A percentile compares a stretch with the other conserved stretches of the same genome.
Evolutionary conservation across 1,284 basidiomycete species (phyloP).

Genomic region (Tylopilus orsonianus): DNA sequence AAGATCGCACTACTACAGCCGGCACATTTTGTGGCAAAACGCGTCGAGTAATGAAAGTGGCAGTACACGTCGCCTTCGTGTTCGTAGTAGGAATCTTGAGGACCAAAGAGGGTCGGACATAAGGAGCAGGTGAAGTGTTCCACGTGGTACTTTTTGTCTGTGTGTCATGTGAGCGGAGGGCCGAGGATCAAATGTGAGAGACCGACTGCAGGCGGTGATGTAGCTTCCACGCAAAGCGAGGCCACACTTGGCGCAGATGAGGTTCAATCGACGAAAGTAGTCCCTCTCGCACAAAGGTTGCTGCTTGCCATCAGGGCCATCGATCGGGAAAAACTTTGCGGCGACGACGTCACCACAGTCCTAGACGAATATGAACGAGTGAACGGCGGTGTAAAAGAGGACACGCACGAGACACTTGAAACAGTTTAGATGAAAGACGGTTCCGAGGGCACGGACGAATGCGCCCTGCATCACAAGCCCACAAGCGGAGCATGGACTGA

Average conservation of each 20-base stretch:
- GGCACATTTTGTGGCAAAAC: conserved; percentile 97
- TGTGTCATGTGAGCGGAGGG: conserved; percentile 19
- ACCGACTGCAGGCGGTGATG: conserved; percentile 98
- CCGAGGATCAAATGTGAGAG: conserved; percentile 1
- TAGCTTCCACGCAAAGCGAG: conserved; percentile 95
- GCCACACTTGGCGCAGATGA: conserved; percentile 96
- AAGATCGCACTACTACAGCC: conserved; percentile 98
- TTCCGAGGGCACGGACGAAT: conserved; percentile 93
- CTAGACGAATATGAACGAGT: conserved; percentile 42
- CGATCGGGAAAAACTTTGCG: conserved; percentile 98
- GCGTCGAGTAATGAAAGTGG: conserved; percentile 97
- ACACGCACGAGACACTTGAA: conserved; percentile 90
- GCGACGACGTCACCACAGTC: conserved; percentile 97
- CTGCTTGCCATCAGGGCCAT: conserved; percentile 81
- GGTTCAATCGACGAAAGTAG: conserved; percentile 93
- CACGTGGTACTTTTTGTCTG: conserved; percentile 98
- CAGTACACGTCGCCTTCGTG: conserved; percentile 96
- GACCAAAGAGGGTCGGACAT: conserved; percentile 94
- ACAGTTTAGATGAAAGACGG: conserved; percentile 94
- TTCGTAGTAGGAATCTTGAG: conserved; percentile 99
- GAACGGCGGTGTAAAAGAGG: conserved; percentile 1
- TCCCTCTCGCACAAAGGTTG: conserved; percentile 97
- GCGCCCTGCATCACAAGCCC: conserved; percentile 86
- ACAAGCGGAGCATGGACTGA: conserved; percentile 70
- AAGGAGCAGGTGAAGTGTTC: conserved; percentile 99